Conservation (phyloP, 164 flowering plant genomes). For the Magnolia kwangsiensis region DNA sequence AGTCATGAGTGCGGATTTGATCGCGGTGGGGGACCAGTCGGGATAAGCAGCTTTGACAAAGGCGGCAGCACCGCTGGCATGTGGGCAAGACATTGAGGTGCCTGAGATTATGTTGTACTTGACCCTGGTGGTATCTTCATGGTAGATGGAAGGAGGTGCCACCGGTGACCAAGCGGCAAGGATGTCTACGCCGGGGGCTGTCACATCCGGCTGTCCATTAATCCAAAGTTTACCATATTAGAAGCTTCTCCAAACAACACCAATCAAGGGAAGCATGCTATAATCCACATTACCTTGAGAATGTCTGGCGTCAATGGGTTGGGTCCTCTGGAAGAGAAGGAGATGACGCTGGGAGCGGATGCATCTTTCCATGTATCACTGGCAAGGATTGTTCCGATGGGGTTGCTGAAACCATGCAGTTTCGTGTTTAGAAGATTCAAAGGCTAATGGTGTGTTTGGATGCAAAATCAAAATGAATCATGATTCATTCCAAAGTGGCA, state of each 20-base stretch:
- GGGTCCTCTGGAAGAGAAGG: conserved; percentile 42
- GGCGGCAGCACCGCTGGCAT: conserved; percentile 44
- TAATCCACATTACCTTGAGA: conserved; percentile 27
- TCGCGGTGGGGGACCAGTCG: conserved; percentile 46
- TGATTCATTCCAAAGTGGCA: not conserved
- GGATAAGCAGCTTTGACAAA: conserved; percentile 41
- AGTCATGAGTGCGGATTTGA: conserved; percentile 53
- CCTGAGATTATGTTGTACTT: conserved; percentile 28
- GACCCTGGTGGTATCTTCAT: conserved; percentile 23
- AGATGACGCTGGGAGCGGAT: conserved; percentile 28
- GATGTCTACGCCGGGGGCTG: conserved; percentile 41
- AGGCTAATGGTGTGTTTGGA: not conserved
- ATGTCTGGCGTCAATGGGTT: conserved; percentile 30
- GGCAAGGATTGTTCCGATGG: conserved; percentile 29
- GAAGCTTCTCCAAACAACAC: not conserved
- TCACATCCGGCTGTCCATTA: conserved; percentile 33
- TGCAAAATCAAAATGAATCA: not conserved
- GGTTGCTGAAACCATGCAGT: conserved; percentile 19
- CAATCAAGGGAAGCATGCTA: not conserved
- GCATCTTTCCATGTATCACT: conserved; percentile 23
- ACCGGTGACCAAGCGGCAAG: conserved; percentile 38
- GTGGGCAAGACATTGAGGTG: conserved; percentile 56
- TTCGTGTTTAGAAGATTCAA: not conserved
- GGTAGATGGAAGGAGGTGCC: conserved; percentile 19
- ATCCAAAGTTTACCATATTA: not conserved